Evolutionary conservation across 2,329 filamentous ascomycete species (phyloP).

Genomic region (Colletotrichum tabaci): DNA sequence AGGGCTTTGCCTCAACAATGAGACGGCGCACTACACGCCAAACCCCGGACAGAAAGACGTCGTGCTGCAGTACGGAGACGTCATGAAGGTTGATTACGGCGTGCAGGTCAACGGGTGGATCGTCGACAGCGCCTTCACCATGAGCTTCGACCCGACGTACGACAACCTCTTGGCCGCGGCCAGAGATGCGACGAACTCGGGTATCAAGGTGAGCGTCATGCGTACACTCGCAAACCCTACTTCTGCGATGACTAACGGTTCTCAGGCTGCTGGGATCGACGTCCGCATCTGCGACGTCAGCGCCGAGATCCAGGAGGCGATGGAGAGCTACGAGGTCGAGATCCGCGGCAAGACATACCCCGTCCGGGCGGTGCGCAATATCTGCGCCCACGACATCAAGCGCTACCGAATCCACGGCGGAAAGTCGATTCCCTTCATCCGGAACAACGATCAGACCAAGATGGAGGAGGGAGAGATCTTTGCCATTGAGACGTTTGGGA

Average conservation of each 20-base stretch:
- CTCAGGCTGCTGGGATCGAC: constrained; percentile 81
- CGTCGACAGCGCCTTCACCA: constrained; percentile 85
- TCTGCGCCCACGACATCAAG: constrained; percentile 91
- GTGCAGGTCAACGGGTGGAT: constrained; percentile 86
- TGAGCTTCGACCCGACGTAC: constrained; percentile 82
- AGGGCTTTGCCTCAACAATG: constrained; percentile 87
- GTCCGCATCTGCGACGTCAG: constrained; percentile 90
- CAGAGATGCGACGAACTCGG: constrained; percentile 85
- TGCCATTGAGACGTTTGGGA: constrained; percentile 96
- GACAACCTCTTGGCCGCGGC: constrained; percentile 82
- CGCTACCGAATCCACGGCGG: constrained; percentile 92
- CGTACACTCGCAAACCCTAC: rapidly evolving
- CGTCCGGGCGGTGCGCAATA: constrained; percentile 87
- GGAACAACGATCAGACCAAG: constrained; percentile 88
- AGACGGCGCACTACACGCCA: constrained; percentile 88
- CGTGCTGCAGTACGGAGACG: constrained; percentile 79
- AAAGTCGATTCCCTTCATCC: constrained; percentile 95
- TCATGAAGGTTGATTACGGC: constrained; percentile 87
- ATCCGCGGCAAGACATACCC: constrained; percentile 84
- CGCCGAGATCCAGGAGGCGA: constrained; percentile 86
- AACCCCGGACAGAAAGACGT: constrained; percentile 86
- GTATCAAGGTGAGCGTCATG: constrained; percentile 69
- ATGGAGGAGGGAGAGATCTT: constrained; percentile 99
- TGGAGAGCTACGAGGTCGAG: constrained; percentile 94
- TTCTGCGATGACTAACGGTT: not conserved